A percentile compares a stretch with the other conserved stretches of the same genome.
These are phyloP conservation scores for Punica granatum DNA, from an alignment of 345 rosid genomes.

Conservation along the genomic window DNA sequence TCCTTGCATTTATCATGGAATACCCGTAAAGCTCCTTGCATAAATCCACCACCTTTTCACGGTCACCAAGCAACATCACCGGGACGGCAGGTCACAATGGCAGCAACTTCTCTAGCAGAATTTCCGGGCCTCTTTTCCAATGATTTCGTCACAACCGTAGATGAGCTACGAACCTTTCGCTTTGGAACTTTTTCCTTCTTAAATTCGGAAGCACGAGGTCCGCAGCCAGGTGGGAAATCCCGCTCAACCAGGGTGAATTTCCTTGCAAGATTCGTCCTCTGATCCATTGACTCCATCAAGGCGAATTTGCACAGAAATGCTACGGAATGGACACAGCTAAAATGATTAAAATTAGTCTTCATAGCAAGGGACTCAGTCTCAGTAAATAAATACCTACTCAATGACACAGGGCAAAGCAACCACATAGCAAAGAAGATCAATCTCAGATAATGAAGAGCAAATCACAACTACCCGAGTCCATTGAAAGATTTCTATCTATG, in stretches of 20 bases:
- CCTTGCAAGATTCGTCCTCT: not conserved
- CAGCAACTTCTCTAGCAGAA: not conserved
- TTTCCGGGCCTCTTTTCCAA: not conserved
- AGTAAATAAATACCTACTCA: too few species aligned
- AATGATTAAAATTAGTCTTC: too few species aligned
- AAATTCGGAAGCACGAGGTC: not conserved
- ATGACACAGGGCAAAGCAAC: too few species aligned
- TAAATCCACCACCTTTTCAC: not conserved
- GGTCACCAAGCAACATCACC: not conserved
- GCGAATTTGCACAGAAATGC: not conserved
- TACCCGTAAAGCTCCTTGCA: too few species aligned
- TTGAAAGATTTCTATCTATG: too few species aligned
- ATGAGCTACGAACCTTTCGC: not conserved
- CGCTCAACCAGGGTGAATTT: not conserved
- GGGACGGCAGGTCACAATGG: not conserved
- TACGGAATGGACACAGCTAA: too few species aligned
- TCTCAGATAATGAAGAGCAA: too few species aligned
- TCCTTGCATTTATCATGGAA: too few species aligned
- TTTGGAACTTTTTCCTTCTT: not conserved
- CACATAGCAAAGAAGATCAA: too few species aligned
- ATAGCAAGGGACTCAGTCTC: too few species aligned
- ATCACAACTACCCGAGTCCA: too few species aligned
- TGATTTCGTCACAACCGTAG: not conserved
- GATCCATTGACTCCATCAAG: not conserved
- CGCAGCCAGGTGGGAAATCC: slow-evolving; percentile 9